These are phyloP conservation scores for Capsicum pubescens DNA, from an alignment of 257 asterid species.

Conservation along the genomic window DNA sequence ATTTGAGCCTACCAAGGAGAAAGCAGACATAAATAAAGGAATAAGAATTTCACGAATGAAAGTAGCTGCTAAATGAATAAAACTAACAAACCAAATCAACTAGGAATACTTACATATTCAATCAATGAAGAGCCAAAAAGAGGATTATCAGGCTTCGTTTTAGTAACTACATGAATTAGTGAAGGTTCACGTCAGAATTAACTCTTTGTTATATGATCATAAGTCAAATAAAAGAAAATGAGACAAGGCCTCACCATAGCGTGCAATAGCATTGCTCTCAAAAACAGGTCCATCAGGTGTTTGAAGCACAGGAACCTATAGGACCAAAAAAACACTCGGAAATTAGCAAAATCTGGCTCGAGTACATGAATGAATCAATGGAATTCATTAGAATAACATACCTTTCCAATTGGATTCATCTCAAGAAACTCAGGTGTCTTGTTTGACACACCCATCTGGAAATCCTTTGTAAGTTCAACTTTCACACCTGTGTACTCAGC, in stretches of 20 bases:
- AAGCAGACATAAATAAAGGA: background rate
- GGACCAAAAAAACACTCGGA: slow-evolving; percentile 75
- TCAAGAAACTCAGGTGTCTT: slow-evolving; percentile 81
- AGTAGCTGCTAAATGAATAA: background rate
- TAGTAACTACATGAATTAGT: slow-evolving; percentile 55
- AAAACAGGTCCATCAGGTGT: slow-evolving; percentile 86
- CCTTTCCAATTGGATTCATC: slow-evolving; percentile 88
- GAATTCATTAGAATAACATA: background rate
- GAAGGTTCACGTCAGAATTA: slow-evolving; percentile 20
- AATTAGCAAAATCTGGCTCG: slow-evolving; percentile 6
- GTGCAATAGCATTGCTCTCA: slow-evolving; percentile 97
- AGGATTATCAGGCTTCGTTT: slow-evolving; percentile 49
- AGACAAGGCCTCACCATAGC: slow-evolving; percentile 61
- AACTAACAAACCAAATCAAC: slow-evolving; percentile 3
- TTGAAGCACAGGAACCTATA: slow-evolving; percentile 87
- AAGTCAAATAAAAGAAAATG: background rate
- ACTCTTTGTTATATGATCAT: background rate
- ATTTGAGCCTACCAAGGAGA: slow-evolving; percentile 54
- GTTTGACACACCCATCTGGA: slow-evolving; percentile 77
- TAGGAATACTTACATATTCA: slow-evolving; percentile 65
- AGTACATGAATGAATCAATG: background rate
- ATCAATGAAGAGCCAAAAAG: slow-evolving; percentile 70
- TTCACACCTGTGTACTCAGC: slow-evolving; percentile 66
- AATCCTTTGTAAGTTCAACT: slow-evolving; percentile 58
- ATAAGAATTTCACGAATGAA: slow-evolving; percentile 4